Base-by-base conservation (phyloP, 2,329 filamentous ascomycete species). In the Fusarium buxicola region DNA sequence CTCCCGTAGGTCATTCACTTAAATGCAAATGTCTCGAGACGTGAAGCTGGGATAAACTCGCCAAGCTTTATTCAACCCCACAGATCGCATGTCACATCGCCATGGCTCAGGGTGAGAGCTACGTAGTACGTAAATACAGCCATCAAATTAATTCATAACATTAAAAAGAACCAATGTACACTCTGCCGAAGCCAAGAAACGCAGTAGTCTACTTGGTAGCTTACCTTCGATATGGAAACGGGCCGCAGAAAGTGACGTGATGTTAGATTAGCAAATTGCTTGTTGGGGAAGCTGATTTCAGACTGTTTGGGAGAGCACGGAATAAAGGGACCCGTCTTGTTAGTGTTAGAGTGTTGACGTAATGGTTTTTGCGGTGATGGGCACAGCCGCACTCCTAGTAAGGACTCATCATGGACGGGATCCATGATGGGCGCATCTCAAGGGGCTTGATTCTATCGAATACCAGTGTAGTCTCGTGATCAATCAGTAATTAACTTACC, bases 371-470 rank as follows among this genome's bases (percentile, higher is more conserved):
- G 43, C 31, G 60, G 49, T 60, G 55, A 63, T 59, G 48, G 47
- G 56, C 31, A 45, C 49, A 58, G 56, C 48, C 52, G 50, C 52
- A 31, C 21, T 53, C 18, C 15, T 36, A 44, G 30, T 28, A 31
- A 18, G 15, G 28, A 44, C 24, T 51, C 15, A 16, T 32, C 47
- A 41, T n/a, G n/a, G n/a, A n/a, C n/a, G n/a, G 36, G 36, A 24
- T 53, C 52, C 52, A 54, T 65, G 62, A 65, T 65, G 58, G 50
- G 50, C 55, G 55, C 44, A 45, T 65, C 38, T 55, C 25, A 45
- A 58, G 43, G 46, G 34, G 34, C 32, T 28, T 36, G 34, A 38
- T 21, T 32, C 11, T 27, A 30, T 32, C 41, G 51, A 49, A 57
- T 32, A 18, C 21, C 16, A 13, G 9, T 25, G 15, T 8, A 48